A percentile compares a stretch with the other conserved stretches of the same genome.
phyloP scores from a whole-genome alignment of 2,329 filamentous ascomycete genomes.

The Lecanicillium sp. region DNA sequence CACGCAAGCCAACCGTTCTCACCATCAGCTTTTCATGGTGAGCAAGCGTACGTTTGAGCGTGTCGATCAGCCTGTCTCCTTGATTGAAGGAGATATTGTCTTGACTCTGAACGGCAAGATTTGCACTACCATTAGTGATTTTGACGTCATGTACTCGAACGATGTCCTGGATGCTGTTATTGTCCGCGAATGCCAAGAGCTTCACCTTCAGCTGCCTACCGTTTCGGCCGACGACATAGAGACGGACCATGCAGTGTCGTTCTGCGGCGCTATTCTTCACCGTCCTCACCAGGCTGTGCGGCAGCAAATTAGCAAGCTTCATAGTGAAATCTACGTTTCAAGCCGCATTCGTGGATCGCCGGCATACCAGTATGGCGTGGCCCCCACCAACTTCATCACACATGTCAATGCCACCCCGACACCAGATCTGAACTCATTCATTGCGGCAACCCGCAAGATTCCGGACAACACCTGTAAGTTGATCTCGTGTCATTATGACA shows the following conservation, averaged over 20 bases:
- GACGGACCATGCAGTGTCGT: slow-evolving; percentile 83
- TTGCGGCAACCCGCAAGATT: slow-evolving; percentile 75
- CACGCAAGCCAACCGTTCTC: slow-evolving; percentile 76
- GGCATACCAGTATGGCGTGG: slow-evolving; percentile 81
- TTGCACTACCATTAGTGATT: slow-evolving; percentile 84
- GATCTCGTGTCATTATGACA: too few species aligned
- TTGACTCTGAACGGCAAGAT: slow-evolving; percentile 85
- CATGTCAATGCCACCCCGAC: slow-evolving; percentile 88
- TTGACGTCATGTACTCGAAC: slow-evolving; percentile 94
- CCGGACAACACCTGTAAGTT: slow-evolving; percentile 82
- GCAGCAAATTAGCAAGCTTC: slow-evolving; percentile 93
- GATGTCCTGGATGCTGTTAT: slow-evolving; percentile 76
- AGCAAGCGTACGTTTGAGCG: slow-evolving; percentile 74
- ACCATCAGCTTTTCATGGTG: slow-evolving; percentile 97
- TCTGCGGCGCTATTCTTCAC: slow-evolving; percentile 91
- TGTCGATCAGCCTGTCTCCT: slow-evolving; percentile 38
- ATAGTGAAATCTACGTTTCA: slow-evolving; percentile 93
- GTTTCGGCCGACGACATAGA: slow-evolving; percentile 85
- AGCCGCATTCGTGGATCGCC: slow-evolving; percentile 77
- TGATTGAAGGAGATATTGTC: slow-evolving; percentile 87
- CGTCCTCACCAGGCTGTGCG: slow-evolving; percentile 91
- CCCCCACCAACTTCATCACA: slow-evolving; percentile 95
- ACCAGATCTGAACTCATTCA: slow-evolving; percentile 71
- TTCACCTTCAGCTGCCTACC: slow-evolving; percentile 70
- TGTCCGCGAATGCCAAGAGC: slow-evolving; percentile 74